phyloP scores from a whole-genome alignment of 176 grass and related monocot species.

The Puccinellia tenuiflora region DNA sequence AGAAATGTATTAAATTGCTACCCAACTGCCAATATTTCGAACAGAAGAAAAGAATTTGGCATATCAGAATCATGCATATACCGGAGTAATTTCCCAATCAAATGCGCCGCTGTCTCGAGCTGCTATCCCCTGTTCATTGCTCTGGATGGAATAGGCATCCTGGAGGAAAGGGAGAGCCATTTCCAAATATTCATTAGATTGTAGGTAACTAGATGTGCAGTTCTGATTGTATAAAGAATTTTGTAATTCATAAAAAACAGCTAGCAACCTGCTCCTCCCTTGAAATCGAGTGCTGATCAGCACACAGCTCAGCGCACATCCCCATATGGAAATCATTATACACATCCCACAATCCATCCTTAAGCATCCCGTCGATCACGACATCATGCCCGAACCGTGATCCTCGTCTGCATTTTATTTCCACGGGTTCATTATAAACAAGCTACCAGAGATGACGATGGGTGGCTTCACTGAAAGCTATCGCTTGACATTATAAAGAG shows the following conservation, averaged over 20 bases:
- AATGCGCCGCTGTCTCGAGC: conserved; percentile 65
- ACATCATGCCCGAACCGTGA: conserved; percentile 80
- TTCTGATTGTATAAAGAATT: neutral
- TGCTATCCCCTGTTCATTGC: conserved; percentile 71
- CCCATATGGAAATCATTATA: conserved; percentile 92
- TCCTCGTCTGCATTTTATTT: conserved; percentile 51
- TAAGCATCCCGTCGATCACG: conserved; percentile 85
- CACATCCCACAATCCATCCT: conserved; percentile 93
- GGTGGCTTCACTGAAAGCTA: neutral
- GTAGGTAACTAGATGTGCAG: neutral
- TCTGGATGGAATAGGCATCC: conserved; percentile 83
- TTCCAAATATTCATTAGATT: neutral
- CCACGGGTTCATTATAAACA: neutral
- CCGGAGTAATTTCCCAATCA: conserved; percentile 84
- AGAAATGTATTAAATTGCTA: conserved; percentile 5
- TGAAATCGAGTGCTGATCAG: conserved; percentile 52
- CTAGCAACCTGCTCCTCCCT: conserved; percentile 72
- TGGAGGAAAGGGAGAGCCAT: conserved; percentile 17
- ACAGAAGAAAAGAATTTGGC: neutral
- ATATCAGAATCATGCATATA: conserved; percentile 18
- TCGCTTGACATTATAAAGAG: neutral
- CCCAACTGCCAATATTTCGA: neutral
- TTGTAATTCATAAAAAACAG: neutral
- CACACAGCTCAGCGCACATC: conserved; percentile 86
- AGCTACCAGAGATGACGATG: neutral